Conservation (phyloP, 805 yeast species). For the Nakazawaea ambrosiae region DNA sequence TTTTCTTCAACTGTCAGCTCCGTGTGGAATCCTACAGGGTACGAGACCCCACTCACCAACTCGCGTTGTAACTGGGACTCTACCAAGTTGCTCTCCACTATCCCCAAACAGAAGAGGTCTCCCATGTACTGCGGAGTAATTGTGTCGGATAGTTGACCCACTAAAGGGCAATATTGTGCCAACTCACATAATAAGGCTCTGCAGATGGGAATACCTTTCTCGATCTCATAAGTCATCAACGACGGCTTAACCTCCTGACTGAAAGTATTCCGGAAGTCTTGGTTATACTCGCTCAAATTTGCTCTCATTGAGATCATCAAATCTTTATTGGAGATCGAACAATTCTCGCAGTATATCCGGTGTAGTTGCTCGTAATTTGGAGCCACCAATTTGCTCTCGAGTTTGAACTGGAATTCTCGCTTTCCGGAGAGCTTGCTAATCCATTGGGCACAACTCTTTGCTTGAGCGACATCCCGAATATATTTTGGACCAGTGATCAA, state of each 20-base stretch:
- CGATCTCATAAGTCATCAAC: slow-evolving; percentile 26
- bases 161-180: slow-evolving; percentile 36
- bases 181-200: slow-evolving; percentile 32
- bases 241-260: background rate
- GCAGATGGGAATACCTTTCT: slow-evolving; percentile 33
- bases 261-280: slow-evolving; percentile 11
- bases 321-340: slow-evolving; percentile 6
- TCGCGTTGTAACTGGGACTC: slow-evolving; percentile 48
- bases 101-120: slow-evolving; percentile 38
- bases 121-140: slow-evolving; percentile 44
- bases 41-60: slow-evolving; percentile 41
- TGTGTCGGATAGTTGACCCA: slow-evolving; percentile 39
- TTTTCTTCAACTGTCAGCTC: background rate
- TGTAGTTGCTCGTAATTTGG: background rate
- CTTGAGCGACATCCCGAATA: slow-evolving; percentile 25
- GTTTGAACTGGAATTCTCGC: slow-evolving; percentile 4
- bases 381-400: background rate
- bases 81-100: slow-evolving; percentile 33
- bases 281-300: slow-evolving; percentile 26
- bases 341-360: background rate
- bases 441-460: slow-evolving; percentile 36
- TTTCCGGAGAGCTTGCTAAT: slow-evolving; percentile 20
- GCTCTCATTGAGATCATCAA: slow-evolving; percentile 29
- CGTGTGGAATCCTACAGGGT: slow-evolving; percentile 38
- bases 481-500: slow-evolving; percentile 34